Evolutionary conservation across 2,329 filamentous ascomycete species (phyloP).

Genomic region (Cladosporium sp.): DNA sequence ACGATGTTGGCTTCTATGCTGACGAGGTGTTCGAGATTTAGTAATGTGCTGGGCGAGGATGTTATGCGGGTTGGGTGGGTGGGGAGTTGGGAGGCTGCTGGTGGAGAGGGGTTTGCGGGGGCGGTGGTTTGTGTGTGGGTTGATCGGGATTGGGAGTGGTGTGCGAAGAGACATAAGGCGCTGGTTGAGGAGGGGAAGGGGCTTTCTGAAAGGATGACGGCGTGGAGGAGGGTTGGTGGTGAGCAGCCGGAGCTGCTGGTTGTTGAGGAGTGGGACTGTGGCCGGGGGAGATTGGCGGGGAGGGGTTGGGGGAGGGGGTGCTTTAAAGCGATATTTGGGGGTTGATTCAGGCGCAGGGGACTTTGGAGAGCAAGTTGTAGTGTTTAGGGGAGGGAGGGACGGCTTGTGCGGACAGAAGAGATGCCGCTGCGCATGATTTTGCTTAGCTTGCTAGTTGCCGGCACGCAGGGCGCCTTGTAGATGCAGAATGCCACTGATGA

Average conservation of each 20-base stretch:
- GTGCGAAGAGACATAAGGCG: too few species aligned
- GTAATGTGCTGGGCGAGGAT: too few species aligned
- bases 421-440: too few species aligned
- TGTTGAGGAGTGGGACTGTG: conserved; percentile 21
- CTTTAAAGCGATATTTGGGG: conserved; percentile 20
- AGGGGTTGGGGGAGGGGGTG: conserved; percentile 18
- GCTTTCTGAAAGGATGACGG: conserved; percentile 19
- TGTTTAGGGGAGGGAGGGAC: not conserved
- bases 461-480: conserved; percentile 46
- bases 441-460: not conserved
- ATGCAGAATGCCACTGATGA: conserved; percentile 61
- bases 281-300: conserved; percentile 21
- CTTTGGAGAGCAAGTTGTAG: conserved; percentile 11
- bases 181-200: conserved; percentile 17
- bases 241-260: conserved; percentile 17
- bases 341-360: conserved; percentile 15
- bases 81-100: too few species aligned
- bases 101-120: too few species aligned
- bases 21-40: too few species aligned
- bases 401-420: too few species aligned
- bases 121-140: too few species aligned
- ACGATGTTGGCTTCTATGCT: too few species aligned
- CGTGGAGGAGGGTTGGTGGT: conserved; percentile 17
- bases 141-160: too few species aligned
- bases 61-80: too few species aligned